Evolutionary conservation across 2,329 filamentous ascomycete genomes (phyloP).

Genomic region (Verticillium dahliae): DNA sequence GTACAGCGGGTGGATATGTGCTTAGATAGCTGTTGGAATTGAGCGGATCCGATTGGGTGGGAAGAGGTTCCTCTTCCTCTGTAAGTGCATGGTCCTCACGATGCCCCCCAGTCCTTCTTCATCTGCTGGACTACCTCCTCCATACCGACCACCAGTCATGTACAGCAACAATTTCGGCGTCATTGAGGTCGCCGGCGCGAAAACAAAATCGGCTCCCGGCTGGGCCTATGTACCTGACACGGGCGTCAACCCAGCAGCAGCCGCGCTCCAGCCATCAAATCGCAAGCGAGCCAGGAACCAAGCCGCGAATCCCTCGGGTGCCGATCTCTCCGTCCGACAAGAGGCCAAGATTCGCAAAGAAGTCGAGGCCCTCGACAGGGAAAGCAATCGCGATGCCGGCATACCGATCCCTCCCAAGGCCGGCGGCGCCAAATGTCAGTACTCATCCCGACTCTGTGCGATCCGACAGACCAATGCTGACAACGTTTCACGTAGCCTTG

Average conservation of each 20-base stretch:
- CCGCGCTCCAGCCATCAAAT: slow-evolving; percentile 43
- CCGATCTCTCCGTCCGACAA: slow-evolving; percentile 73
- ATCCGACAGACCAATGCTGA: background rate
- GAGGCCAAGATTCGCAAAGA: slow-evolving; percentile 76
- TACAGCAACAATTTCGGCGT: slow-evolving; percentile 67
- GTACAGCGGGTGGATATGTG: background rate
- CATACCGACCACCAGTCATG: background rate
- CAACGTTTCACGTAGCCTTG: slow-evolving; percentile 22
- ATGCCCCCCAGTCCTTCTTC: background rate
- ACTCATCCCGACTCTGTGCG: background rate
- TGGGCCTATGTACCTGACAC: slow-evolving; percentile 89
- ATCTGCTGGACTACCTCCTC: background rate
- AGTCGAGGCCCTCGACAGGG: slow-evolving; percentile 74
- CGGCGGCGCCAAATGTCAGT: slow-evolving; percentile 33
- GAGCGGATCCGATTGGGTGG: background rate
- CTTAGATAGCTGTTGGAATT: background rate
- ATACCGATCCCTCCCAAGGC: slow-evolving; percentile 61
- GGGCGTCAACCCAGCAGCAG: slow-evolving; percentile 48
- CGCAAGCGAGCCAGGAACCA: slow-evolving; percentile 68
- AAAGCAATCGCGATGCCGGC: slow-evolving; percentile 66
- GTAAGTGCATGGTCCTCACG: background rate
- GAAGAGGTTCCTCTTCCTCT: background rate
- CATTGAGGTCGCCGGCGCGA: slow-evolving; percentile 69
- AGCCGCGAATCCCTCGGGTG: slow-evolving; percentile 42
- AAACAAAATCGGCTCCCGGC: slow-evolving; percentile 67